Base-by-base conservation (phyloP, 73 alveolate species). In the Breviolum minutum region DNA sequence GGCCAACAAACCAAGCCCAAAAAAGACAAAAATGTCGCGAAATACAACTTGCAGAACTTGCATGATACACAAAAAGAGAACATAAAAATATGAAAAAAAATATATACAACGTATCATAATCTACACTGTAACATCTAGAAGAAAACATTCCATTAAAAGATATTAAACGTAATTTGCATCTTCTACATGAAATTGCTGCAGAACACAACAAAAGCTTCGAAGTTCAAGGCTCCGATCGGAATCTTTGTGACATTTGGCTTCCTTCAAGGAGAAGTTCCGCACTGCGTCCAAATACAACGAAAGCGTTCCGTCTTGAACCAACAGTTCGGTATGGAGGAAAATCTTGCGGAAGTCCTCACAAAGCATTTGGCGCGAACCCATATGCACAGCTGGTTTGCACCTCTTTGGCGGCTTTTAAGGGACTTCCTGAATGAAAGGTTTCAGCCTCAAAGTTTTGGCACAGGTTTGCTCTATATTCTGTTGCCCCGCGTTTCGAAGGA, bases 231-330 rank as follows among this genome's bases (percentile, higher is more conserved):
- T 80, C 88, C 88, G 64, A 48, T 80, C 88, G 7, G 88, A 32
- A 80, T 80, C 92, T 74, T 61, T 60, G 76, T 83, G 92, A 26
- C 92, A 83, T 62, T 83, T 83, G 92, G 92, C 92, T 24, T 83
- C 60, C 76, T 61, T 83, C 92, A 83, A 83, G 76, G 92, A 83
- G 60, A 83, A 83, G n/a, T 61, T 54, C 69, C 92, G 73, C 76
- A 83, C 92, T 22, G 92, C 71, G 60, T 83, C 92, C 92, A 83
- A 62, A 74, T 83, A 62, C 60, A 83, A 22, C n/a, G 92, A 76
- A 71, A 83, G 26, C 22, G 73, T 54, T 17, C 62, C 92, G 62
- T 83, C 92, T 22, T 83, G 92, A 5, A 83, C 92, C 92, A 83
- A 83, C 60, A 83, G 76, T 61, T 83, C 92, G 24, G 92, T 83